Conservation (phyloP, 495 filamentous ascomycete genomes). For the Lepidopterella palustris region DNA sequence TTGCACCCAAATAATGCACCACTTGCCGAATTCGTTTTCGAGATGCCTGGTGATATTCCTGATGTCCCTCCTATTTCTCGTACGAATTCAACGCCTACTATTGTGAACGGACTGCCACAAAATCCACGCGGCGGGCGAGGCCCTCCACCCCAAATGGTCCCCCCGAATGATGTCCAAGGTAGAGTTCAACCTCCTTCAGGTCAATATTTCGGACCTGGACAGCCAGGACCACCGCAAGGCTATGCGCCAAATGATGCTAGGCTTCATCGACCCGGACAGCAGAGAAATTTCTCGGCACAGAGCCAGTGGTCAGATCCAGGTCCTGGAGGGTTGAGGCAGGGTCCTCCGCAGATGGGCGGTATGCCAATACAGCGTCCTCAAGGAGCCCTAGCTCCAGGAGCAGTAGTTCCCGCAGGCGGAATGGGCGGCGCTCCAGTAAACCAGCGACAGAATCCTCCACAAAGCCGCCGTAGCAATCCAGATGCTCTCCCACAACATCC, state of each 20-base stretch:
- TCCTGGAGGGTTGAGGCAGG: constrained; percentile 18
- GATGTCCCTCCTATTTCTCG: constrained; percentile 43
- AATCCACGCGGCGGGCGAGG: constrained; percentile 31
- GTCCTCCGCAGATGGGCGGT: constrained; percentile 15
- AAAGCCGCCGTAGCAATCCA: constrained; percentile 40
- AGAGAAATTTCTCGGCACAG: constrained; percentile 24
- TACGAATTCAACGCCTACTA: constrained; percentile 18
- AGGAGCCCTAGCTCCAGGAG: constrained; percentile 12
- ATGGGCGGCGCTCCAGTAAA: constrained; percentile 16
- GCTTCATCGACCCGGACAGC: constrained; percentile 10
- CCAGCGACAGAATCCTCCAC: constrained; percentile 29
- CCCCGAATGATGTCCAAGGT: not conserved
- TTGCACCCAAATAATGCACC: constrained; percentile 41
- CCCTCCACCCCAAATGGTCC: constrained; percentile 14
- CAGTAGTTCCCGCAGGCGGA: constrained; percentile 13
- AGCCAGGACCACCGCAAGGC: constrained; percentile 3
- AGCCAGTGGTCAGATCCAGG: constrained; percentile 30
- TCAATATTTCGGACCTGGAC: constrained; percentile 9
- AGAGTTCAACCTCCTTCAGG: constrained; percentile 15
- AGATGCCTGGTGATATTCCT: constrained; percentile 55
- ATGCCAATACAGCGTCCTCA: constrained; percentile 13
- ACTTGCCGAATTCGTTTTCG: constrained; percentile 54
- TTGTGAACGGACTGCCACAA: constrained; percentile 29
- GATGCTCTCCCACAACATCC: constrained; percentile 75
- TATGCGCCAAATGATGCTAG: constrained; percentile 9